Evolutionary conservation across 495 filamentous ascomycete genomes (phyloP).

Genomic region (Neurospora sp.): DNA sequence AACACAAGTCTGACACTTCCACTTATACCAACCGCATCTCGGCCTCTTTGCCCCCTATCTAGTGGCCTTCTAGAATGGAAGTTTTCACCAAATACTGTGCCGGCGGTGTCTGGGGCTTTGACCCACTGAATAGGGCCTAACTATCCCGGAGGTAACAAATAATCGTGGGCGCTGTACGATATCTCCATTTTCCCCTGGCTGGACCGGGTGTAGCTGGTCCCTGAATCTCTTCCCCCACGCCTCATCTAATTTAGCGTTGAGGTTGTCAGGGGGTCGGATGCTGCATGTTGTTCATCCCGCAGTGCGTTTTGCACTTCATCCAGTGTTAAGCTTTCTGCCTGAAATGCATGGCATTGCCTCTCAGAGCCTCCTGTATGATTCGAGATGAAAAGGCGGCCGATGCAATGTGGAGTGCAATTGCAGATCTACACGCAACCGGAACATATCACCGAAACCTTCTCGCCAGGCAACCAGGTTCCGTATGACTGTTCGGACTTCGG

Average conservation of each 20-base stretch:
- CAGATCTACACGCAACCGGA: background rate
- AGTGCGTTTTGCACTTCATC: background rate
- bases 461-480: background rate
- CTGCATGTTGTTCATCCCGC: background rate
- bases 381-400: background rate
- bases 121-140: background rate
- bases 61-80: background rate
- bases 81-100: background rate
- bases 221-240: background rate
- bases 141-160: background rate
- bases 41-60: background rate
- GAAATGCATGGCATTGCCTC: background rate
- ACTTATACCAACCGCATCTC: background rate
- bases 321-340: background rate
- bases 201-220: background rate
- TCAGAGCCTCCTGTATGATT: background rate
- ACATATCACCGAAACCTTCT: background rate
- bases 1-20: background rate
- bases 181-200: background rate
- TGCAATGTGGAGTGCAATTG: background rate
- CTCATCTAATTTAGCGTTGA: background rate
- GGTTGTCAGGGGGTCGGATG: background rate
- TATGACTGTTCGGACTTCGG: background rate
- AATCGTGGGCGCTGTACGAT: background rate
- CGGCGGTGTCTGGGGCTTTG: background rate